Evolutionary conservation across 2,329 filamentous ascomycete species (phyloP).

Genomic region (Madurella mycetomatis): DNA sequence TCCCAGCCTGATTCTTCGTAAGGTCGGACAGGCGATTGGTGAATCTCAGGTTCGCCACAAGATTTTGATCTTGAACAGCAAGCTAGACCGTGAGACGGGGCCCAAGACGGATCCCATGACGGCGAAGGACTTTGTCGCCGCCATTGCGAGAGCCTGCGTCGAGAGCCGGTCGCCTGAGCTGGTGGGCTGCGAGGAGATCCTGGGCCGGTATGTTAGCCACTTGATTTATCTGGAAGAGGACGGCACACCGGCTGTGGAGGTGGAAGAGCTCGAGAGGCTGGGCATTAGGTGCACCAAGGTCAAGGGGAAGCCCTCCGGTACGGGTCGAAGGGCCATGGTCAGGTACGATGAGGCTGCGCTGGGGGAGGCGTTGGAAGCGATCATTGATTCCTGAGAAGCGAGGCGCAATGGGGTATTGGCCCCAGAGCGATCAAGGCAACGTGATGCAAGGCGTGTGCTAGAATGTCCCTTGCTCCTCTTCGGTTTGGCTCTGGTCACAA

Average conservation of each 20-base stretch:
- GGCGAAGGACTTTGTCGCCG: conserved; percentile 75
- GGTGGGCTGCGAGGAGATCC: conserved; percentile 44
- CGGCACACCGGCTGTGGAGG: conserved; percentile 59
- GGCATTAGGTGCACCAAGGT: conserved; percentile 75
- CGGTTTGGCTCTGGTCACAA: too few species aligned
- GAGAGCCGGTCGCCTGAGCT: conserved; percentile 53
- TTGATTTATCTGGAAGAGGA: conserved; percentile 70
- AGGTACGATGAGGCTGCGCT: conserved; percentile 74
- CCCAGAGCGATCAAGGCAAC: too few species aligned
- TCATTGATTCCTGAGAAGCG: conserved; percentile 43
- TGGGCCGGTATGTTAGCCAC: conserved; percentile 70
- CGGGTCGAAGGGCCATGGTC: conserved; percentile 46
- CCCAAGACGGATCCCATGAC: conserved; percentile 61
- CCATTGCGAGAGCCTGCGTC: conserved; percentile 69
- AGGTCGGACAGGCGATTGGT: conserved; percentile 63
- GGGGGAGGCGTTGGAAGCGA: conserved; percentile 68
- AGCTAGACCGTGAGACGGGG: conserved; percentile 80
- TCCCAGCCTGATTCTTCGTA: conserved; percentile 73
- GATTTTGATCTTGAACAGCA: conserved; percentile 80
- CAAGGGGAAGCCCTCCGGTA: conserved; percentile 61
- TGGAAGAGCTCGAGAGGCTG: conserved; percentile 54
- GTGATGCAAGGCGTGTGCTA: too few species aligned
- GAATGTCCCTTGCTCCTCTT: too few species aligned
- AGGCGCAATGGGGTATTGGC: not conserved
- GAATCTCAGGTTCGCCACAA: conserved; percentile 53